phyloP scores from a whole-genome alignment of 2,329 filamentous ascomycete species.

The Leptographium wingfieldii region DNA sequence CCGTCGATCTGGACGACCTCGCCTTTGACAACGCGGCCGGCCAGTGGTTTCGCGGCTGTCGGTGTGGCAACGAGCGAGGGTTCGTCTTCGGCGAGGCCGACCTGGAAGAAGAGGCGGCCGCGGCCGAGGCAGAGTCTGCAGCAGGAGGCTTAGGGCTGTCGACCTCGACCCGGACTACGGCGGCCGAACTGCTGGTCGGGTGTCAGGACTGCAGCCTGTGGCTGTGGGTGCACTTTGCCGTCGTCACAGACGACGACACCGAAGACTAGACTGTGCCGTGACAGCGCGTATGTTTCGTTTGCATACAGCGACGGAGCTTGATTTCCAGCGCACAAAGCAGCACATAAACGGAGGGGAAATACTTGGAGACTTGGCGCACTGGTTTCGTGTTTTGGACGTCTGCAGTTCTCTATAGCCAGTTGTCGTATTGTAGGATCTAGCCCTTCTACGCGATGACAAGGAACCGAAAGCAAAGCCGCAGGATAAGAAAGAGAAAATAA shows the following conservation, averaged over 20 bases:
- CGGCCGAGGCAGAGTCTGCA: not conserved
- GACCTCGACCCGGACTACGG: slow-evolving; percentile 22
- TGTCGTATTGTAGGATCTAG: no score
- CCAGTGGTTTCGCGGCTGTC: slow-evolving; percentile 45
- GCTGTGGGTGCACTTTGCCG: slow-evolving; percentile 51
- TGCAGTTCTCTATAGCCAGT: no score
- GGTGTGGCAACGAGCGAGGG: slow-evolving; percentile 50
- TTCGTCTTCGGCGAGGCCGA: slow-evolving; percentile 47
- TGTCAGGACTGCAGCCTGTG: slow-evolving; percentile 56
- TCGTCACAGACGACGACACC: slow-evolving; percentile 21
- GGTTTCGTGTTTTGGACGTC: no score
- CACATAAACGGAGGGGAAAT: no score
- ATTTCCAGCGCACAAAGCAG: no score
- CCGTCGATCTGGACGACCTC: slow-evolving; percentile 53
- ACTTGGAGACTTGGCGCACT: no score
- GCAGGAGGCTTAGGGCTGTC: not conserved
- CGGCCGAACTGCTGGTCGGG: slow-evolving; percentile 48
- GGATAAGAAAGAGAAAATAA: no score
- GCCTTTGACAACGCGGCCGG: slow-evolving; percentile 28
- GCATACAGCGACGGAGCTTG: no score
- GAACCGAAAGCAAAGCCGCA: no score
- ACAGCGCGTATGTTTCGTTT: not conserved
- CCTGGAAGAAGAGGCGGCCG: slow-evolving; percentile 34
- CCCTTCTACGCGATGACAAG: no score
- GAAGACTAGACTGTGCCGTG: not conserved